A percentile compares a stretch with the other conserved stretches of the same genome.
Conservation (phyloP, 2,329 filamentous ascomycete genomes). For the Botrytis pseudocinerea region DNA sequence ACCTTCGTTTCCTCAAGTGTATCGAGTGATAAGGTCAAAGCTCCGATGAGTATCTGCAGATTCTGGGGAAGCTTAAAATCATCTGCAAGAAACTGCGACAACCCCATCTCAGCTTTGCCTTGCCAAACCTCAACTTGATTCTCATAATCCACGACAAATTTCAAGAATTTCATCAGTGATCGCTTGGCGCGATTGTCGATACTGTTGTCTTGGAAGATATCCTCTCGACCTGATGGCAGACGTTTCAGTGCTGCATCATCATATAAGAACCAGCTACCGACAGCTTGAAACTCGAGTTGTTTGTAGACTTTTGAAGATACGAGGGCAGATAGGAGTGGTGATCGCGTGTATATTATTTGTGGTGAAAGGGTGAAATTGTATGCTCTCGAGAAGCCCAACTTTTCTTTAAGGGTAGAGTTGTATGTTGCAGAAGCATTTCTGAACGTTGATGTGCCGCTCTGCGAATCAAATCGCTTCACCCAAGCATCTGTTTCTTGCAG, state of each 20-base stretch:
- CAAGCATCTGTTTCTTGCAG: conserved; percentile 79
- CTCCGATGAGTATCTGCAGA: conserved; percentile 64
- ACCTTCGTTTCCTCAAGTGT: conserved; percentile 55
- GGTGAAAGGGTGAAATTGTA: conserved; percentile 85
- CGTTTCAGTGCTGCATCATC: conserved; percentile 53
- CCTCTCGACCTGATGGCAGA: conserved; percentile 87
- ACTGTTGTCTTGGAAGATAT: conserved; percentile 77
- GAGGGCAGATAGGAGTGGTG: conserved; percentile 72
- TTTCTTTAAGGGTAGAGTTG: conserved; percentile 33
- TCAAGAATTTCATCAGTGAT: conserved; percentile 88
- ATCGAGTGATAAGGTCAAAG: conserved; percentile 74
- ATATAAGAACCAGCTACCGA: conserved; percentile 89
- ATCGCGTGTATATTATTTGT: conserved; percentile 82
- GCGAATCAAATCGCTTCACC: conserved; percentile 52
- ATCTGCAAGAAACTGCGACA: conserved; percentile 59
- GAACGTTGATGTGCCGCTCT: conserved; percentile 37
- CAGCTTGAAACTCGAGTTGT: conserved; percentile 89
- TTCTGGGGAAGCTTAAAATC: conserved; percentile 68
- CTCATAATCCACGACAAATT: conserved; percentile 76
- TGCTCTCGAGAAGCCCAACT: conserved; percentile 64
- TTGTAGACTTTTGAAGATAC: conserved; percentile 88
- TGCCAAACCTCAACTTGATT: conserved; percentile 61
- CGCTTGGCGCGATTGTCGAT: conserved; percentile 83
- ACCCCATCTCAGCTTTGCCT: conserved; percentile 52
- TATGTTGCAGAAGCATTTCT: conserved; percentile 36